Evolutionary conservation across 1,284 basidiomycete genomes (phyloP).

Genomic region (Leccinum solheimii): DNA sequence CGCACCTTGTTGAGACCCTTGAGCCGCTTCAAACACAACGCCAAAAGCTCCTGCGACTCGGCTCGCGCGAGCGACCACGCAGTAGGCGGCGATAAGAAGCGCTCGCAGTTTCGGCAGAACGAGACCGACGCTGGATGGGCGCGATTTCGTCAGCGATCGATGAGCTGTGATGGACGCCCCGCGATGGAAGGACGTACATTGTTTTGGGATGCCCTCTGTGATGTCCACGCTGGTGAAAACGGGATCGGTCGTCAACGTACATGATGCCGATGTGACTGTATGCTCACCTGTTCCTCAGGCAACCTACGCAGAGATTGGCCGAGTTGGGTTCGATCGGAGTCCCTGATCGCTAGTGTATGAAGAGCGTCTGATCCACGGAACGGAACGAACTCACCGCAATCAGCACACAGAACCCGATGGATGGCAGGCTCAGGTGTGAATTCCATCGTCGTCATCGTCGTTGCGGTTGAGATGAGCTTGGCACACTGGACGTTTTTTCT

Average conservation of each 20-base stretch:
- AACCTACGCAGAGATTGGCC: slow-evolving; percentile 94
- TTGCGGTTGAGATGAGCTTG: background rate
- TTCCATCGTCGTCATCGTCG: slow-evolving; percentile 52
- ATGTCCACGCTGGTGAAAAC: slow-evolving; percentile 76
- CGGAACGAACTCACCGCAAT: slow-evolving; percentile 60
- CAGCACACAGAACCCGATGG: slow-evolving; percentile 78
- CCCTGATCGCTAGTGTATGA: slow-evolving; percentile 45
- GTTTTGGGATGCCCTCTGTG: slow-evolving; percentile 97
- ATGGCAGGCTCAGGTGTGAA: slow-evolving; percentile 70
- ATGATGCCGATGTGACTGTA: background rate
- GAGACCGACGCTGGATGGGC: slow-evolving; percentile 74
- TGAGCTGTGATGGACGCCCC: background rate
- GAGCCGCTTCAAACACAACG: slow-evolving; percentile 90
- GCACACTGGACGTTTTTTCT: slow-evolving; percentile 4
- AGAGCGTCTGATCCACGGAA: slow-evolving; percentile 1
- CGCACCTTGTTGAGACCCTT: slow-evolving; percentile 94
- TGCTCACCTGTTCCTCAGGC: slow-evolving; percentile 80
- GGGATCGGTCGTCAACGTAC: slow-evolving; percentile 4
- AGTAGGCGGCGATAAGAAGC: slow-evolving; percentile 90
- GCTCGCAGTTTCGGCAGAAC: slow-evolving; percentile 95
- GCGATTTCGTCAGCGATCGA: background rate
- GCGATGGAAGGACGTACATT: slow-evolving; percentile 51
- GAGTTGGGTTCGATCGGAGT: slow-evolving; percentile 96
- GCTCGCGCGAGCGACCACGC: slow-evolving; percentile 87
- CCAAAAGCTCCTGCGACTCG: slow-evolving; percentile 91